Conservation (phyloP, 768 basidiomycete species). For the Suillus sp. region DNA sequence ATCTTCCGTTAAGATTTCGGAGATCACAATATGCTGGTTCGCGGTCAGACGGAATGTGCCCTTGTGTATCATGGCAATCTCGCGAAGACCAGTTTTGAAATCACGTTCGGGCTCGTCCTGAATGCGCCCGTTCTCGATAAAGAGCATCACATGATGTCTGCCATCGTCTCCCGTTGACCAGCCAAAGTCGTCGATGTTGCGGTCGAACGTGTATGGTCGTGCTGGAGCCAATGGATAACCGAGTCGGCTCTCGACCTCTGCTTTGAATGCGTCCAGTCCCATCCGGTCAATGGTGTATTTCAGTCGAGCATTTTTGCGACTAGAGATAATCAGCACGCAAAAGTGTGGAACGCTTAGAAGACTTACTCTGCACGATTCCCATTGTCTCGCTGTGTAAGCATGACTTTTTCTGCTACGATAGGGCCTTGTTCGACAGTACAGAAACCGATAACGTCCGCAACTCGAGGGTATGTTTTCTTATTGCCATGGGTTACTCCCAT, state of each 20-base stretch:
- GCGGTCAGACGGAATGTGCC: conserved; percentile 91
- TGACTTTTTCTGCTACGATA: conserved; percentile 87
- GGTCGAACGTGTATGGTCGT: conserved; percentile 78
- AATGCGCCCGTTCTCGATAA: conserved; percentile 98
- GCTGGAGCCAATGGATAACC: conserved; percentile 77
- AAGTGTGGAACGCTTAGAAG: neutral
- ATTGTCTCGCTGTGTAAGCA: conserved; percentile 93
- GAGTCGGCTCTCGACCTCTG: conserved; percentile 86
- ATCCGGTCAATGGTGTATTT: conserved; percentile 98
- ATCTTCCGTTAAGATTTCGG: conserved; percentile 77
- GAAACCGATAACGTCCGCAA: conserved; percentile 89
- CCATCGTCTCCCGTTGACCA: conserved; percentile 90
- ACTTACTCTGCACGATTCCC: conserved; percentile 93
- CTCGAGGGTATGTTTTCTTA: conserved; percentile 97
- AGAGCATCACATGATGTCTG: conserved; percentile 87
- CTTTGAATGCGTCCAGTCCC: conserved; percentile 85
- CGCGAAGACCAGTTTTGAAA: conserved; percentile 90
- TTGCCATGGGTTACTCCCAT: conserved; percentile 99
- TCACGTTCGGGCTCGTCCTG: conserved; percentile 88
- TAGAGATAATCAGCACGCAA: conserved; percentile 25
- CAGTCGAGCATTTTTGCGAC: conserved; percentile 83
- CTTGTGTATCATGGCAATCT: conserved; percentile 94
- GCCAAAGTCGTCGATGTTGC: conserved; percentile 92
- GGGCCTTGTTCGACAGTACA: conserved; percentile 85
- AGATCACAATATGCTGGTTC: conserved; percentile 91